phyloP scores from a whole-genome alignment of 2,329 filamentous ascomycete species.

The Trichoderma lentiforme region DNA sequence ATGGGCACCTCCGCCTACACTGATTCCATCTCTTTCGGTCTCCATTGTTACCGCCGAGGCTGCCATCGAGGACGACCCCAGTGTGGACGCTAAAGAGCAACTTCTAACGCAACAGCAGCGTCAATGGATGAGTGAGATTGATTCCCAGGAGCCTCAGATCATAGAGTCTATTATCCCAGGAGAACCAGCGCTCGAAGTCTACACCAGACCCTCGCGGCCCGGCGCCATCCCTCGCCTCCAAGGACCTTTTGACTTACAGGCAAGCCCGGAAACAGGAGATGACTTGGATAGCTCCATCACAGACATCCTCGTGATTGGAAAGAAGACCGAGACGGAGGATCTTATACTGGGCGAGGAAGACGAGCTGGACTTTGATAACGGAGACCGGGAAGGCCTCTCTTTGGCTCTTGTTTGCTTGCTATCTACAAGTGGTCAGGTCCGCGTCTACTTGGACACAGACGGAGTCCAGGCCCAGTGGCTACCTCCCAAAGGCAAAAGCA shows the following conservation, averaged over 20 bases:
- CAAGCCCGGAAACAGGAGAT: slow-evolving; percentile 55
- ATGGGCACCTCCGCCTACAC: slow-evolving; percentile 74
- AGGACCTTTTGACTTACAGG: slow-evolving; percentile 57
- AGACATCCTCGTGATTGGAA: slow-evolving; percentile 61
- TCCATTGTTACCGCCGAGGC: slow-evolving; percentile 74
- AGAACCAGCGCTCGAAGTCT: slow-evolving; percentile 54
- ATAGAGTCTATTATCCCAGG: slow-evolving; percentile 45
- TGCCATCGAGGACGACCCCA: slow-evolving; percentile 57
- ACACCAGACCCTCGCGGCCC: slow-evolving; percentile 53
- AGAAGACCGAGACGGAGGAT: slow-evolving; percentile 58
- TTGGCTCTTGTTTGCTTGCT: slow-evolving; percentile 58
- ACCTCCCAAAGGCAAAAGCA: slow-evolving; percentile 53
- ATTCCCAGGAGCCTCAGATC: slow-evolving; percentile 58
- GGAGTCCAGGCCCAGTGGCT: slow-evolving; percentile 66
- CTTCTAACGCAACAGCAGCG: slow-evolving; percentile 61
- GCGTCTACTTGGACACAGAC: slow-evolving; percentile 59
- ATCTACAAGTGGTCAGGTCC: slow-evolving; percentile 58
- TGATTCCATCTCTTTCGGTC: slow-evolving; percentile 78
- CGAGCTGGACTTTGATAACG: slow-evolving; percentile 55
- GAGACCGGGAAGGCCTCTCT: slow-evolving; percentile 58
- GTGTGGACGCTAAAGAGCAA: slow-evolving; percentile 50
- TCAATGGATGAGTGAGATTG: slow-evolving; percentile 65
- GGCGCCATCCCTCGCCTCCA: slow-evolving; percentile 59
- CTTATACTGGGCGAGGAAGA: slow-evolving; percentile 63
- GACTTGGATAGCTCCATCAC: slow-evolving; percentile 55